phyloP scores from a whole-genome alignment of 2,329 filamentous ascomycete species.

The Graphilbum fragrans region DNA sequence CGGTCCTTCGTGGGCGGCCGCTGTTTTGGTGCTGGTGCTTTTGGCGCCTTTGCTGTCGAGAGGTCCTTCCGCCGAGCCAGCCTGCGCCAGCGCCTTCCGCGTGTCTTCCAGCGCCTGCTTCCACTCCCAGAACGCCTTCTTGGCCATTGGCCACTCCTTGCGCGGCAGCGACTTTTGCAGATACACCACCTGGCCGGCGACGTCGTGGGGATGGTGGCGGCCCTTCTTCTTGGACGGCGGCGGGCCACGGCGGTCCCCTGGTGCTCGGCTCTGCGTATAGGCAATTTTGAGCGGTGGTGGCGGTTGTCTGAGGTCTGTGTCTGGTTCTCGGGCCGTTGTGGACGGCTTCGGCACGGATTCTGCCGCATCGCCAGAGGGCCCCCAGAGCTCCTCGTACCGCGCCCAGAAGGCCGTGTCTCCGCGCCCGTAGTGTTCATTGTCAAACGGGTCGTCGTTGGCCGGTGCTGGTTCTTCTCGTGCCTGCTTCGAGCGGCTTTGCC shows the following conservation, averaged over 20 bases:
- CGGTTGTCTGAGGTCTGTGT: too few relatives aligned
- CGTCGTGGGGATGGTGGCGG: neutral
- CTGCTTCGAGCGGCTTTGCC: neutral
- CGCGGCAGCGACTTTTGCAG: neutral
- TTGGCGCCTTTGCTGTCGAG: too few relatives aligned
- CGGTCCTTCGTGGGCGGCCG: too few relatives aligned
- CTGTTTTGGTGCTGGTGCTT: too few relatives aligned
- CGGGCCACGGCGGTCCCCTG: too few relatives aligned
- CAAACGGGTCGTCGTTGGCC: neutral
- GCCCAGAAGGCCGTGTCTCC: conserved; percentile 1
- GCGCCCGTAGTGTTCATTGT: neutral
- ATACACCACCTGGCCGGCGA: neutral
- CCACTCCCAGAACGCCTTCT: conserved; percentile 5
- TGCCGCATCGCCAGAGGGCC: neutral
- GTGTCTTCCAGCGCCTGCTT: conserved; percentile 5
- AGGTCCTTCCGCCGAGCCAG: too few relatives aligned
- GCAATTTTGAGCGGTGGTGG: too few relatives aligned
- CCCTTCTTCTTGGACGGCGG: neutral
- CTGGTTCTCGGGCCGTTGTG: too few relatives aligned
- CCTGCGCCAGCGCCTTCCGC: too few relatives aligned
- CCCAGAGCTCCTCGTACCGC: conserved; percentile 6
- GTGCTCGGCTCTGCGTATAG: too few relatives aligned
- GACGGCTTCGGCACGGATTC: neutral
- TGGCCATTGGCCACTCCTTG: neutral
- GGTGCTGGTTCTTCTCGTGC: neutral